A percentile compares a stretch with the other conserved stretches of the same genome.
Conservation (phyloP, 140 eudicot genomes). For the Senecio squalidus region DNA sequence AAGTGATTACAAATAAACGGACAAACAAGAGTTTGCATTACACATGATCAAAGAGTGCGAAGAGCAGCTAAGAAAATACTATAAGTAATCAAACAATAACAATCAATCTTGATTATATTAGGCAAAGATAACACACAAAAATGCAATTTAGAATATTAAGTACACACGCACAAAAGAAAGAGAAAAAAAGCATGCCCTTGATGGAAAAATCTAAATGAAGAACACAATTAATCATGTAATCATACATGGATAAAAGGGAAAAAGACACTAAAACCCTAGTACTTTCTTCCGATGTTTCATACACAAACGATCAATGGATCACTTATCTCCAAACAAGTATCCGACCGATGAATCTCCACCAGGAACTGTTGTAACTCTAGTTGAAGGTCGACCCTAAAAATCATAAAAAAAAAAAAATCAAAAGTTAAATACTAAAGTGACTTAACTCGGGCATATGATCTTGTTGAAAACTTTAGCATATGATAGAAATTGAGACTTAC, state of each 20-base stretch:
- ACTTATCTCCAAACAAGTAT: slow-evolving; percentile 68
- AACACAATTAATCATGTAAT: not conserved
- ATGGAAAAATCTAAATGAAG: slow-evolving; percentile 14
- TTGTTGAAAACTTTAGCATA: not conserved
- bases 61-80: not conserved
- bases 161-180: slow-evolving; percentile 1
- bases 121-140: not conserved
- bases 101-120: slow-evolving; percentile 7
- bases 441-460: not conserved
- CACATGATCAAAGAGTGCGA: not conserved
- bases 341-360: slow-evolving; percentile 76
- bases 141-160: not conserved
- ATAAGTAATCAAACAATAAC: slow-evolving; percentile 5
- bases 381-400: slow-evolving; percentile 66
- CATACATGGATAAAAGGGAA: not conserved
- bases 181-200: not conserved
- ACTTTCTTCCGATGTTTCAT: not conserved
- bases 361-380: slow-evolving; percentile 59
- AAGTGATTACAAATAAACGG: no score
- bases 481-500: slow-evolving; percentile 19
- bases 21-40: no score
- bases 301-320: slow-evolving; percentile 16
- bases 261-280: slow-evolving; percentile 6
- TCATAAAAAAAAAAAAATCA: not conserved
- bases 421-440: not conserved